A percentile compares a stretch with the other conserved stretches of the same genome.
Evolutionary conservation across 257 asterid genomes (phyloP).

Genomic region (Solanum dulcamara): DNA sequence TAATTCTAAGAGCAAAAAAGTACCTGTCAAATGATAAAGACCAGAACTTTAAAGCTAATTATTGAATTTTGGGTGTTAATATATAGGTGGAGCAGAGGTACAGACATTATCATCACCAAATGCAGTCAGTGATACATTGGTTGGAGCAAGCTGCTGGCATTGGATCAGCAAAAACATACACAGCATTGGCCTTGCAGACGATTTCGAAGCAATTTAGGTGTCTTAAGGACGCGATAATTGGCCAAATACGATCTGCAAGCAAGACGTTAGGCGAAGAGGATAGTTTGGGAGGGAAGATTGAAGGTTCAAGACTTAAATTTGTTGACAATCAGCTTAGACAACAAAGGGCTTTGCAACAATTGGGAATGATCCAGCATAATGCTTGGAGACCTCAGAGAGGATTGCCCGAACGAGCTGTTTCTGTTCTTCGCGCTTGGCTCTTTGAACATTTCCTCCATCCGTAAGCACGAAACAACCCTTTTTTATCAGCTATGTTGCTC

Average conservation of each 20-base stretch:
- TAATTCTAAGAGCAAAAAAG: background rate
- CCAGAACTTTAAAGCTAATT: background rate
- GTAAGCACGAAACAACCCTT: slow-evolving; percentile 17
- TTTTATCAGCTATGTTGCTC: background rate
- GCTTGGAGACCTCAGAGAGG: slow-evolving; percentile 99
- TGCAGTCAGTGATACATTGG: slow-evolving; percentile 83
- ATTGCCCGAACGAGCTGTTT: slow-evolving; percentile 87
- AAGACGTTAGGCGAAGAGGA: slow-evolving; percentile 83
- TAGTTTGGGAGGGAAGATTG: slow-evolving; percentile 35
- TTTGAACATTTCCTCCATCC: slow-evolving; percentile 98
- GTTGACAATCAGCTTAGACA: slow-evolving; percentile 85
- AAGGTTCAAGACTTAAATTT: slow-evolving; percentile 79
- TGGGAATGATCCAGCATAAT: slow-evolving; percentile 97
- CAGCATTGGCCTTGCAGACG: slow-evolving; percentile 79
- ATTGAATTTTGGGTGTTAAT: background rate
- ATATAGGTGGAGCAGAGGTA: slow-evolving; percentile 89
- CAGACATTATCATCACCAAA: slow-evolving; percentile 86
- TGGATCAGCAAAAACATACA: slow-evolving; percentile 82
- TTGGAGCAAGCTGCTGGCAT: slow-evolving; percentile 84
- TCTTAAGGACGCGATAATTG: slow-evolving; percentile 76
- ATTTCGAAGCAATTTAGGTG: slow-evolving; percentile 94
- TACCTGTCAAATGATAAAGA: slow-evolving; percentile 13
- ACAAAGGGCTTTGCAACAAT: slow-evolving; percentile 85
- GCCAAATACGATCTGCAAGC: slow-evolving; percentile 62
- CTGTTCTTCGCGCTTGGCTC: slow-evolving; percentile 97